Conservation (phyloP, 2,329 filamentous ascomycete species). For the Ophiocordyceps camponoti-saundersi region DNA sequence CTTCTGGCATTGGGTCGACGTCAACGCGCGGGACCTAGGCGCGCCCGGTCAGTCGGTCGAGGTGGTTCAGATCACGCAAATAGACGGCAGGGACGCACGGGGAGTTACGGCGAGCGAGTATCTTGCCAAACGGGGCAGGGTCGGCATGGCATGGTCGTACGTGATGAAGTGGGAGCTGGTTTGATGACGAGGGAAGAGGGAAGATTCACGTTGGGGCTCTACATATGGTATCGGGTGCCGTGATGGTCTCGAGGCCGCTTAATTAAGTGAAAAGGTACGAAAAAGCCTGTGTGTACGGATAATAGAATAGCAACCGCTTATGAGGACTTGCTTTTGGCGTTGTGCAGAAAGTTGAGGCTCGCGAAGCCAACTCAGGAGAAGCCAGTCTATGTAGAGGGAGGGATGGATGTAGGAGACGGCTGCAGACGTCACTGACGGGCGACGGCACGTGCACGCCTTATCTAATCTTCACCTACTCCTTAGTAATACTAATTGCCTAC, state of each 20-base stretch:
- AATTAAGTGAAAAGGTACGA: background rate
- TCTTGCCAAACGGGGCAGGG: constrained; percentile 22
- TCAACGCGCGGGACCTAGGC: constrained; percentile 48
- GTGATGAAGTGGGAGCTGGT: constrained; percentile 34
- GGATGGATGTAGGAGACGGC: no score
- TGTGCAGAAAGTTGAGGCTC: no score
- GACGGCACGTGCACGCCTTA: background rate
- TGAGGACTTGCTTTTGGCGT: no score
- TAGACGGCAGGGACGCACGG: constrained; percentile 28
- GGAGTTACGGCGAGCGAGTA: constrained; percentile 32
- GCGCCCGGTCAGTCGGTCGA: constrained; percentile 50
- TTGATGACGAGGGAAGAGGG: constrained; percentile 4
- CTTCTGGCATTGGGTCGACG: constrained; percentile 67
- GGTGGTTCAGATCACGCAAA: constrained; percentile 40
- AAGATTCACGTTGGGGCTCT: background rate
- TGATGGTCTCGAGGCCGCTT: background rate
- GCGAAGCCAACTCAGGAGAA: no score
- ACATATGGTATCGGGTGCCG: background rate
- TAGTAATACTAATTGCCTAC: no score
- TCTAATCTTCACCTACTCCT: background rate
- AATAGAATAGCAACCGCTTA: no score
- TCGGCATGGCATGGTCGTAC: constrained; percentile 26
- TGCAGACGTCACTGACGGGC: background rate
- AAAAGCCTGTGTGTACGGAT: no score
- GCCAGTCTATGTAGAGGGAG: no score